Conservation (phyloP, 1,139 yeast genomes). For the Yamadazyma conglobata region DNA sequence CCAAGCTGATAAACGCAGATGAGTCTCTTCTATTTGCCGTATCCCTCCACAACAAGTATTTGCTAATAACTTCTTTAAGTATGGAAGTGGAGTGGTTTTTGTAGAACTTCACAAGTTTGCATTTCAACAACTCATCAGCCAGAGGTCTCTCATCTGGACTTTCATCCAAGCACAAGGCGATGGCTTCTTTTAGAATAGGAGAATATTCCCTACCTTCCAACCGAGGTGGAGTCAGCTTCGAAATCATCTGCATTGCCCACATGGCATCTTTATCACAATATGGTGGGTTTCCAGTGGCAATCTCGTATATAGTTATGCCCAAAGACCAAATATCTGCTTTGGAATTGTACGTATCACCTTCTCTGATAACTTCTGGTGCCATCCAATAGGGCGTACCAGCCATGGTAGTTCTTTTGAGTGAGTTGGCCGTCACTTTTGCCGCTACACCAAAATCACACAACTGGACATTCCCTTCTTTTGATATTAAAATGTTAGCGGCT, state of each 20-base stretch:
- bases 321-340: constrained; percentile 93
- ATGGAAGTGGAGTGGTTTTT: constrained; percentile 56
- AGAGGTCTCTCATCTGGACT: constrained; percentile 83
- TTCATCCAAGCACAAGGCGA: constrained; percentile 91
- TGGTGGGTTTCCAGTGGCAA: constrained; percentile 97
- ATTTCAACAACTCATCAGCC: constrained; percentile 79
- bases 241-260: constrained; percentile 91
- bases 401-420: constrained; percentile 83
- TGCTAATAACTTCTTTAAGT: constrained; percentile 72
- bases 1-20: constrained; percentile 31
- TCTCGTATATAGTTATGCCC: constrained; percentile 91
- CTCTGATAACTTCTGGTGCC: constrained; percentile 98
- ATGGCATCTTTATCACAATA: constrained; percentile 92
- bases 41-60: constrained; percentile 81
- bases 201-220: constrained; percentile 88
- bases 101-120: constrained; percentile 66
- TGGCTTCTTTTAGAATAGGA: constrained; percentile 72
- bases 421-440: constrained; percentile 80
- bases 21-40: constrained; percentile 48
- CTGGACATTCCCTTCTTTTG: constrained; percentile 86
- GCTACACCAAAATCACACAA: constrained; percentile 98
- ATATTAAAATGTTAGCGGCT: constrained; percentile 89
- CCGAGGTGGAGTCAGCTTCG: constrained; percentile 91
- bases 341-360: constrained; percentile 80
- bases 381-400: constrained; percentile 99